Conservation (phyloP, 495 filamentous ascomycete species). For the Cercophora scortea region DNA sequence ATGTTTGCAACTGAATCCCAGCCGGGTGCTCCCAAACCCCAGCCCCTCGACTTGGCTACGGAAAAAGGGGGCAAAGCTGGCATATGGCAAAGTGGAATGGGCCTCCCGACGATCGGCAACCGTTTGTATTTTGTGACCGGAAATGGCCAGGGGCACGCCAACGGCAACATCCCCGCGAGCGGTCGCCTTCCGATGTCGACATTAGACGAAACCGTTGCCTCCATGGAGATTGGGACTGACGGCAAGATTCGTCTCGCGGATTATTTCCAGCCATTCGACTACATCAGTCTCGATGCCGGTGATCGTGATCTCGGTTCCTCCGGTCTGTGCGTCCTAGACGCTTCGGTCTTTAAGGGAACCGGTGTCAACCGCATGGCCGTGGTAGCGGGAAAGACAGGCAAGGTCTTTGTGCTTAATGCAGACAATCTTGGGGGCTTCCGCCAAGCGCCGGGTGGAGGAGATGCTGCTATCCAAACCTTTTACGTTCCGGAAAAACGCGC, state of each 20-base stretch:
- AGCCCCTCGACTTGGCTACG: constrained; percentile 9
- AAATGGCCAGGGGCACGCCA: constrained; percentile 13
- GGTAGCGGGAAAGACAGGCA: constrained; percentile 32
- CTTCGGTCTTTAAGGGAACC: constrained; percentile 26
- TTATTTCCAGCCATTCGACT: constrained; percentile 34
- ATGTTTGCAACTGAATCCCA: constrained; percentile 2
- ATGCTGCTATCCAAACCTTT: constrained; percentile 34
- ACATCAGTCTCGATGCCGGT: constrained; percentile 26
- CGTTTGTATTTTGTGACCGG: constrained; percentile 35
- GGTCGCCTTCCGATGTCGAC: constrained; percentile 8
- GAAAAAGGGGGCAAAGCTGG: constrained; percentile 28
- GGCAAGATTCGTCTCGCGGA: constrained; percentile 18
- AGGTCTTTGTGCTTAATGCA: constrained; percentile 31
- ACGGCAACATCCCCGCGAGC: constrained; percentile 16
- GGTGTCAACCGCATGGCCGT: constrained; percentile 26
- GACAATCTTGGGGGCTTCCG: constrained; percentile 41
- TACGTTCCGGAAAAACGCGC: constrained; percentile 10
- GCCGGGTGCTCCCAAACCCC: constrained; percentile 13
- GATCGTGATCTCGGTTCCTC: constrained; percentile 33
- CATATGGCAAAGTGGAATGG: constrained; percentile 36
- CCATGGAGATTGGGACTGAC: constrained; percentile 21
- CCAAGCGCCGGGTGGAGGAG: constrained; percentile 26
- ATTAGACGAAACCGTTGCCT: constrained; percentile 26
- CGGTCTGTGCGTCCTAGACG: constrained; percentile 31
- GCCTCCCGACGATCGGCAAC: constrained; percentile 24